Evolutionary conservation across 306 rosid genomes (phyloP).

Genomic region (Rosa persica): DNA sequence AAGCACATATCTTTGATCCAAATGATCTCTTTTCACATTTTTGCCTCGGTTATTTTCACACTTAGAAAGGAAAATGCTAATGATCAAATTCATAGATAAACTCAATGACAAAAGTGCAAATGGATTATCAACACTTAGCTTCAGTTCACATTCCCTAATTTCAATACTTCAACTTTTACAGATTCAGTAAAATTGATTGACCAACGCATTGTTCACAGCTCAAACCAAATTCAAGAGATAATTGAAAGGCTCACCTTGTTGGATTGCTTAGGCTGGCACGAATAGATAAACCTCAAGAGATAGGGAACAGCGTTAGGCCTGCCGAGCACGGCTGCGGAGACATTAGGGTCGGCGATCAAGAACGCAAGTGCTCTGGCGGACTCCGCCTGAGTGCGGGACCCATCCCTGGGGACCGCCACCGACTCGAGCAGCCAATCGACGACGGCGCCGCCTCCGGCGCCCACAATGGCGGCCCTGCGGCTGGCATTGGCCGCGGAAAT

Average conservation of each 20-base stretch:
- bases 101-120: neutral
- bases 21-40: too few relatives aligned
- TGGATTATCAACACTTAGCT: neutral
- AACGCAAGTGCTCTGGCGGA: conserved; percentile 92
- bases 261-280: conserved; percentile 84
- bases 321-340: conserved; percentile 70
- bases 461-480: conserved; percentile 84
- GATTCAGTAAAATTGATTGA: conserved; percentile 3
- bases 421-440: conserved; percentile 93
- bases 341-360: conserved; percentile 85
- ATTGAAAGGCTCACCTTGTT: conserved; percentile 47
- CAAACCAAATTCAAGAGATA: neutral
- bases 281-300: conserved; percentile 80
- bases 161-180: neutral
- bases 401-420: conserved; percentile 70
- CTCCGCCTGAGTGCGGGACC: conserved; percentile 78
- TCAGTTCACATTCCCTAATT: neutral
- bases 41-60: too few relatives aligned
- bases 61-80: neutral
- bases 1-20: too few relatives aligned
- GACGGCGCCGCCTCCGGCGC: conserved; percentile 89
- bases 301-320: conserved; percentile 83
- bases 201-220: neutral
- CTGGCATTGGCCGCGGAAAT: conserved; percentile 74
- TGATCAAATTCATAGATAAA: neutral